Percentiles rank a stretch among this genome's conserved stretches.
These are phyloP conservation scores for Geotrichum restrictum DNA, from an alignment of 1,139 yeast species.

Conservation along the genomic window DNA sequence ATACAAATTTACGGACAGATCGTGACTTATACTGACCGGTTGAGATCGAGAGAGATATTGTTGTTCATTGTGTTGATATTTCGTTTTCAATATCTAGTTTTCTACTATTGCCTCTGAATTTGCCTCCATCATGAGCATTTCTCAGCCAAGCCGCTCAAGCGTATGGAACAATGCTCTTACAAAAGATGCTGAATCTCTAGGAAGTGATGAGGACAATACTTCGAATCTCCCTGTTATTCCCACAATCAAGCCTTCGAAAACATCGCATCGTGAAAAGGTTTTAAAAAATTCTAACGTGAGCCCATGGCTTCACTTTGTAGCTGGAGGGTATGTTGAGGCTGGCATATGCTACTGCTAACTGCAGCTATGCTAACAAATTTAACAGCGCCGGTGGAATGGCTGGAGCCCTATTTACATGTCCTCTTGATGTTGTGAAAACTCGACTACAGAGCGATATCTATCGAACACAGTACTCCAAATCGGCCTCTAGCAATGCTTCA, in stretches of 20 bases:
- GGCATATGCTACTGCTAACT: too few relatives aligned
- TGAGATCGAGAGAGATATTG: too few relatives aligned
- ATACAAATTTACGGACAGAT: too few relatives aligned
- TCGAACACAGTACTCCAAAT: slow-evolving; percentile 27
- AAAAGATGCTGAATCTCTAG: slow-evolving; percentile 5
- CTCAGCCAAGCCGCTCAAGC: background rate
- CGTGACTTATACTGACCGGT: too few relatives aligned
- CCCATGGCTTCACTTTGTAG: slow-evolving; percentile 97
- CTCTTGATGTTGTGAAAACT: slow-evolving; percentile 94
- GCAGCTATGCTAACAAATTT: background rate
- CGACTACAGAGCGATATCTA: slow-evolving; percentile 86
- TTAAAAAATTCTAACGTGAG: slow-evolving; percentile 41
- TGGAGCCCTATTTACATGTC: slow-evolving; percentile 91
- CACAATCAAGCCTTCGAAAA: slow-evolving; percentile 11
- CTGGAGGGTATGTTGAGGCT: slow-evolving; percentile 61
- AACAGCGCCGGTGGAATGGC: slow-evolving; percentile 83
- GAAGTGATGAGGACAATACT: slow-evolving; percentile 20
- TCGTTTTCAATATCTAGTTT: background rate
- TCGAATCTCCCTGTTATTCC: slow-evolving; percentile 15
- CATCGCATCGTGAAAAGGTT: slow-evolving; percentile 15
- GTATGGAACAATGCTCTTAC: background rate
- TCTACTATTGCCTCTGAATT: background rate
- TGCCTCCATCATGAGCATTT: background rate
- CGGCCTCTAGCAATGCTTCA: slow-evolving; percentile 31
- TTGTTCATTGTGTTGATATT: too few relatives aligned